Conservation (phyloP, 2,329 filamentous ascomycete genomes). For the Sclerotinia nivalis region DNA sequence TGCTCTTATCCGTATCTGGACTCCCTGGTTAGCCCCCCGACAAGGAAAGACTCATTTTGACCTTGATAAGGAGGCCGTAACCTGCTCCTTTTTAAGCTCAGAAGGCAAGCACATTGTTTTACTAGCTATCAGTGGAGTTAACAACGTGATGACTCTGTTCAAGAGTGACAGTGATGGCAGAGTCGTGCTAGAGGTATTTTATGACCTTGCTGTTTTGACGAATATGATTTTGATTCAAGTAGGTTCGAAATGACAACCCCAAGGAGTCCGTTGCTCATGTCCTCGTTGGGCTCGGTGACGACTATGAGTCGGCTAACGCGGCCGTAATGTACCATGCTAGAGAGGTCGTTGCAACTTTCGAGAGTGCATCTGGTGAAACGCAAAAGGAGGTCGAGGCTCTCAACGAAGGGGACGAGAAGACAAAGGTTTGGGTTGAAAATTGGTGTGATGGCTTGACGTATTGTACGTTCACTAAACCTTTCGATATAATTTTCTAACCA, state of each 20-base stretch:
- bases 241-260: conserved; percentile 67
- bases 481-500: neutral
- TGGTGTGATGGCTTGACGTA: conserved; percentile 95
- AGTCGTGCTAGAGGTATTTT: conserved; percentile 62
- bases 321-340: conserved; percentile 88
- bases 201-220: conserved; percentile 26
- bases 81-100: conserved; percentile 73
- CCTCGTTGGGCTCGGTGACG: conserved; percentile 68
- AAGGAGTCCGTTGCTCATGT: conserved; percentile 58
- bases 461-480: conserved; percentile 49
- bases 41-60: conserved; percentile 70
- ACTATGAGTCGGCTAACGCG: conserved; percentile 74
- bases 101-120: conserved; percentile 76
- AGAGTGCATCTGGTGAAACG: conserved; percentile 47
- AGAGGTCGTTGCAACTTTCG: conserved; percentile 54
- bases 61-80: conserved; percentile 74
- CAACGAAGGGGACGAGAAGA: conserved; percentile 49
- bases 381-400: conserved; percentile 50
- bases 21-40: conserved; percentile 84
- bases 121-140: conserved; percentile 73
- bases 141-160: conserved; percentile 70
- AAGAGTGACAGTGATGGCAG: conserved; percentile 64
- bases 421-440: conserved; percentile 68
- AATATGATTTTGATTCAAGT: conserved; percentile 11
- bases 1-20: conserved; percentile 74